Conservation (phyloP, 306 rosid genomes). For the Adenanthera pavonina region DNA sequence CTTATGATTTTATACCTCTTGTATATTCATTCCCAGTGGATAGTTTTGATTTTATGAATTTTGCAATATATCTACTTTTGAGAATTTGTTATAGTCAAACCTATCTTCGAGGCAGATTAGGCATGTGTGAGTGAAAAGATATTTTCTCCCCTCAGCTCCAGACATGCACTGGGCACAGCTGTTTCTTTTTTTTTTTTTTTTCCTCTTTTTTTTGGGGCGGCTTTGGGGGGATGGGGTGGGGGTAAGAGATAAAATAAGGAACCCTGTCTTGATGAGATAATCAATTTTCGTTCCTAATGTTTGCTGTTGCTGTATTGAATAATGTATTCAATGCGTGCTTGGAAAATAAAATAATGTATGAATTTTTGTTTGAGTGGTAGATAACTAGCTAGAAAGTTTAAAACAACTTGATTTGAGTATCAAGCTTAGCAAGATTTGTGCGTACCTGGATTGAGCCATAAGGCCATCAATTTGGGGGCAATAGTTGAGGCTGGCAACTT, state of each 20-base stretch:
- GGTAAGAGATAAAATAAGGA: not conserved
- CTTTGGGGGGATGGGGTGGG: too few relatives aligned
- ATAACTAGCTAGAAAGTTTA: not conserved
- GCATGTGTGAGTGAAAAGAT: not conserved
- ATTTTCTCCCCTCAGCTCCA: not conserved
- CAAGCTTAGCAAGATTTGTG: not conserved
- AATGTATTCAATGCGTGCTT: not conserved
- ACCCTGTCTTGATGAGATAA: not conserved
- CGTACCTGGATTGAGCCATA: not conserved
- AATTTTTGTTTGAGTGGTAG: not conserved
- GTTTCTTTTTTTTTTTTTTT: too few relatives aligned
- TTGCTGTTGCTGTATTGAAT: not conserved
- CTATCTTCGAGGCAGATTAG: not conserved
- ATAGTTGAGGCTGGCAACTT: conserved; percentile 24
- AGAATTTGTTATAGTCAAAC: not conserved
- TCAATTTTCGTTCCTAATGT: not conserved
- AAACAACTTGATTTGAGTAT: not conserved
- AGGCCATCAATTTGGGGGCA: conserved; percentile 27
- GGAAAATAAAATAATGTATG: not conserved
- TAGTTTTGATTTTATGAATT: conserved; percentile 20
- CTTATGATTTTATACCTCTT: conserved; percentile 7
- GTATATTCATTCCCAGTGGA: conserved; percentile 27
- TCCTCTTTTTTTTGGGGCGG: too few relatives aligned
- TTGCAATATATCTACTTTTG: not conserved
- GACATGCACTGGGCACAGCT: not conserved